A percentile compares a stretch with the other conserved stretches of the same genome.
Evolutionary conservation across 23 red algal species (phyloP).

Genomic region (Gracilariopsis chorda): DNA sequence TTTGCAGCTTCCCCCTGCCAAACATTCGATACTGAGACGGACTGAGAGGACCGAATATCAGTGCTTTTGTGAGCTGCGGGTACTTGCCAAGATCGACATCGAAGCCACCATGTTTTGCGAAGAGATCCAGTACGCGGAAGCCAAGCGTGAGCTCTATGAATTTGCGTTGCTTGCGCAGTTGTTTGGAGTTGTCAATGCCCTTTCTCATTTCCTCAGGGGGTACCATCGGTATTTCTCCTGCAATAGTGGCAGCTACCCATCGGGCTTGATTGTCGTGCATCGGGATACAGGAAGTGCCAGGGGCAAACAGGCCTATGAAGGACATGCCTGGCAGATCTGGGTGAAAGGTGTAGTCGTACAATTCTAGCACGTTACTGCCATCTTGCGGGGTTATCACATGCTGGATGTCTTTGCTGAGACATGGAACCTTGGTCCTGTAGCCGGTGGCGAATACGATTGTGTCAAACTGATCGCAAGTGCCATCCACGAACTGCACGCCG

Average conservation of each 20-base stretch:
- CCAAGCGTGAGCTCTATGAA: not conserved
- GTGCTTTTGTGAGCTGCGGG: not conserved
- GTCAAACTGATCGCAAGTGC: not conserved
- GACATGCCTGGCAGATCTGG: not conserved
- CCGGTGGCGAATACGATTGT: not conserved
- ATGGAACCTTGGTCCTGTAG: not conserved
- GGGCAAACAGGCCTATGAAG: not conserved
- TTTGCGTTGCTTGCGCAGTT: not conserved
- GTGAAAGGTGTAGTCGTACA: constrained; percentile 21
- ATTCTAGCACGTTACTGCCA: not conserved
- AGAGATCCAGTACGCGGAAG: not conserved
- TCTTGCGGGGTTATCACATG: not conserved
- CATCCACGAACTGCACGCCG: not conserved
- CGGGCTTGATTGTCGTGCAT: not conserved
- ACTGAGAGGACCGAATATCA: not conserved
- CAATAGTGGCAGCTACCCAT: not conserved
- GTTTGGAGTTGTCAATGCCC: not conserved
- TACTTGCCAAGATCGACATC: not conserved
- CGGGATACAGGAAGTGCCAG: not conserved
- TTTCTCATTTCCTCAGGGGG: not conserved
- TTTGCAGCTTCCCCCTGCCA: not conserved
- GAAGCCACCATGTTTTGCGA: not conserved
- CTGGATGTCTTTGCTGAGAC: not conserved
- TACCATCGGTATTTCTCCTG: not conserved
- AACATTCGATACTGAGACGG: constrained; percentile 11